Evolutionary conservation across 495 filamentous ascomycete species (phyloP), one percentile per base, ranked within the genome.

Genomic region (Penicillium macrosclerotiorum): DNA sequence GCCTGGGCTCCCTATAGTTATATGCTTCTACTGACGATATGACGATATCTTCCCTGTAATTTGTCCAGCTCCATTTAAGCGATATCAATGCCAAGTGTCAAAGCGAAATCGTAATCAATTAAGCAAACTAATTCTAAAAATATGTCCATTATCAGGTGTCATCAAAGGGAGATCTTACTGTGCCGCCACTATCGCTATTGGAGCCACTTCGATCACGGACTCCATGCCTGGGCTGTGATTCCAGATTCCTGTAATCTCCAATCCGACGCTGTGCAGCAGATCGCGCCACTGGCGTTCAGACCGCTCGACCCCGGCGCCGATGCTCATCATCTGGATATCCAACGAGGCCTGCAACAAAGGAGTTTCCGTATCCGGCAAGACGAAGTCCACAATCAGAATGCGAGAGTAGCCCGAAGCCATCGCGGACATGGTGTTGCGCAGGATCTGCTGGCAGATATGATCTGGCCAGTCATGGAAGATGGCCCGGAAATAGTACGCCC

Each of bases 401-500:
- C 64, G 58, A 6, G 69, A 73, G 37, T 66, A 57, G n/a, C 43
- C 49, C 0, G 57, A 45, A 1, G 52, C 57, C 63, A 74, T 67
- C 2, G 69, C 68, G 7, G 65, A 52, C 18, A 69, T 29, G 12
- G 63, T 71, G 33, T 69, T 67, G 8, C 33, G 37, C 24, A 74
- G 41, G 19, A 74, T 64, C 41, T 64, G 37, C n/a, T 53, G 53
- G 27, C 68, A 71, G 20, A 67, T 55, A 3, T 58, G 14, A 38
- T 76, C 71, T 0, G 69, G 63, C 71, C 73, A 76, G 53, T 74
- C 67, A 31, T 75, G 70, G 51, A 73, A 69, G 25, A 76, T 67
- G 16, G 60, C 51, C n/a, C 71, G 65, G 42, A 72, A 68, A 48
- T 70, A 69, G 52, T 73, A 76, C 2, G 42, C 56, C 27, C 55